Percentiles rank a stretch among this genome's conserved stretches.
These are phyloP conservation scores for Macadamia tetraphylla DNA, from an alignment of 164 flowering plant species.

Conservation along the genomic window DNA sequence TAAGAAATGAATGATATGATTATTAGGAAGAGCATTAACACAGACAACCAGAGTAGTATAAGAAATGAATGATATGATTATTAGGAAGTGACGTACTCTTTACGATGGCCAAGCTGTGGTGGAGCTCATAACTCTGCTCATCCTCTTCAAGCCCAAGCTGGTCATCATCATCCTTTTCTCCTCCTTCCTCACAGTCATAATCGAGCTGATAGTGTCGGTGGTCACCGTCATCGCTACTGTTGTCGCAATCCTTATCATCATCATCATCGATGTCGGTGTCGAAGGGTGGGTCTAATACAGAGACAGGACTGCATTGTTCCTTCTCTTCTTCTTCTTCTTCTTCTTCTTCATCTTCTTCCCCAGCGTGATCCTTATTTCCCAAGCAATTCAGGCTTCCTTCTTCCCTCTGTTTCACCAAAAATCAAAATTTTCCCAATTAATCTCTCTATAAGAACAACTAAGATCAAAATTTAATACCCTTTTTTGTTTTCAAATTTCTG, in stretches of 20 bases:
- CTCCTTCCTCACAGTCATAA: not conserved
- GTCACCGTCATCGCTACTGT: too few species aligned
- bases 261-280: conserved; percentile 41
- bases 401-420: conserved; percentile 1
- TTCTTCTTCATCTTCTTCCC: conserved; percentile 27
- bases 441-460: not conserved
- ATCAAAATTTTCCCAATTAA: not conserved
- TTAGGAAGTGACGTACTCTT: conserved; percentile 46
- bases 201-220: too few species aligned
- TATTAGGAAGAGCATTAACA: too few species aligned
- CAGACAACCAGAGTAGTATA: too few species aligned
- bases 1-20: too few species aligned
- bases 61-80: too few species aligned
- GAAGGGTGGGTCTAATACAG: conserved; percentile 75
- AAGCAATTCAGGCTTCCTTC: conserved; percentile 14
- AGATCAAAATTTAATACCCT: not conserved
- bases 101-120: conserved; percentile 64
- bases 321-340: conserved; percentile 57
- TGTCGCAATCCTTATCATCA: not conserved
- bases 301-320: conserved; percentile 88
- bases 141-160: conserved; percentile 13
- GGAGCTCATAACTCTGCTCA: conserved; percentile 36
- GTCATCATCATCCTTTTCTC: conserved; percentile 5
- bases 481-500: conserved; percentile 1
- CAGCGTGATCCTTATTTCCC: not conserved